Base-by-base conservation (phyloP, 2,329 filamentous ascomycete genomes). In the Tolypocladium tundrense region DNA sequence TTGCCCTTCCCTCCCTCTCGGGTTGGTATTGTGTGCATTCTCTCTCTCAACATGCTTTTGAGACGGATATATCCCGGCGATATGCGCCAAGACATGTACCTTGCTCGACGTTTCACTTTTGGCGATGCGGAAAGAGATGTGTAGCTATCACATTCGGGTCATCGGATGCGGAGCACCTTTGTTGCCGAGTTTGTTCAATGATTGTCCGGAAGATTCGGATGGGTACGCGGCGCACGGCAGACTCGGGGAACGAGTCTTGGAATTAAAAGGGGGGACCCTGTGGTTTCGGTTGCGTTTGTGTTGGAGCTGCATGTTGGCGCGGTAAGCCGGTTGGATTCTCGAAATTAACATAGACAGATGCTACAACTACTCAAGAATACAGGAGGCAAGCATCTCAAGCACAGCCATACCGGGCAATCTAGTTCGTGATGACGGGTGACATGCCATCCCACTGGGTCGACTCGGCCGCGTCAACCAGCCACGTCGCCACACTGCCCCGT, bases 391-490 rank as follows among this genome's bases (percentile, higher is more conserved):
- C 43, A 27, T 45, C 13, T 16, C 43, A 27, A 16, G 21, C 21
- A 45, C 24, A 7, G 5, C 21, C 21, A 5, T 33, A 33, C 31
- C 31, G 31, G 24, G 42, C n/a, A 10, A 21, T 4, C 43, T 48
- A 48, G 10, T 48, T 48, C 14, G 74, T 70, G 57, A 82, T 73
- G 2, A 81, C 77, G 4, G 79, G 78, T 1, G 76, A 70, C 42
- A 57, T 71, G 9, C 72, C 67, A 62, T 77, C 70, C 73, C 75
- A 81, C 9, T 71, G 65, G 4, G 64, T 61, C 39, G 63, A 70
- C 65, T 76, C 75, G 0, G 70, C 71, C 2, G 72, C 76, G 57
- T 75, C 69, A 4, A 81, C 70, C 62, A 81, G 62, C 64, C 76
- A 82, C 19, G 60, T 63, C 10, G 77, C 79, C 9, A 82, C 73